Percentiles rank a stretch among this genome's conserved stretches.
Evolutionary conservation across 768 basidiomycete species (phyloP).

Genomic region (Lanmaoa pseudosensibilis): DNA sequence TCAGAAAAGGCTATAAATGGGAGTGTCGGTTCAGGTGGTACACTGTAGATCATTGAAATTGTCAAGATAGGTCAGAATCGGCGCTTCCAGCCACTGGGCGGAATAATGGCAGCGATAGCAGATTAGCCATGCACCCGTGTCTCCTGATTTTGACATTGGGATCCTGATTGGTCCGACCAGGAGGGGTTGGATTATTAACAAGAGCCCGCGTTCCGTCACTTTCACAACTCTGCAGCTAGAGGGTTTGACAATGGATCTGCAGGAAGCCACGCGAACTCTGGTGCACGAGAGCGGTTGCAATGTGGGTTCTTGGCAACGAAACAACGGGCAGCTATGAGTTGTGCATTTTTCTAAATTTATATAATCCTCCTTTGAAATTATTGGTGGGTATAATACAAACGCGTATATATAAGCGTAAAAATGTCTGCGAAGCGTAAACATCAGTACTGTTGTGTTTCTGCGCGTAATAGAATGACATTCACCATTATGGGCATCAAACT

Average conservation of each 20-base stretch:
- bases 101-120: neutral
- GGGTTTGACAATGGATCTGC: neutral
- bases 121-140: neutral
- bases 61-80: neutral
- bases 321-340: neutral
- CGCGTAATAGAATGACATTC: neutral
- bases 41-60: neutral
- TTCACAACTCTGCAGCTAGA: neutral
- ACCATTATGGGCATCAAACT: slow-evolving; percentile 10
- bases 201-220: neutral
- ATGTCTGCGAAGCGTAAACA: neutral
- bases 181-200: neutral
- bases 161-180: no score
- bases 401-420: neutral
- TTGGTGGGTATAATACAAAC: neutral
- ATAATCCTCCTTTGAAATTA: neutral
- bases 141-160: neutral
- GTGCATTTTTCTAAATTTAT: neutral
- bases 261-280: neutral
- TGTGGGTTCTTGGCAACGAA: neutral
- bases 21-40: neutral
- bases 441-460: neutral
- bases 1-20: neutral
- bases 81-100: neutral
- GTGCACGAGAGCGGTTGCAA: neutral